phyloP scores from a whole-genome alignment of 257 asterid species.

The Gentiana dahurica region DNA sequence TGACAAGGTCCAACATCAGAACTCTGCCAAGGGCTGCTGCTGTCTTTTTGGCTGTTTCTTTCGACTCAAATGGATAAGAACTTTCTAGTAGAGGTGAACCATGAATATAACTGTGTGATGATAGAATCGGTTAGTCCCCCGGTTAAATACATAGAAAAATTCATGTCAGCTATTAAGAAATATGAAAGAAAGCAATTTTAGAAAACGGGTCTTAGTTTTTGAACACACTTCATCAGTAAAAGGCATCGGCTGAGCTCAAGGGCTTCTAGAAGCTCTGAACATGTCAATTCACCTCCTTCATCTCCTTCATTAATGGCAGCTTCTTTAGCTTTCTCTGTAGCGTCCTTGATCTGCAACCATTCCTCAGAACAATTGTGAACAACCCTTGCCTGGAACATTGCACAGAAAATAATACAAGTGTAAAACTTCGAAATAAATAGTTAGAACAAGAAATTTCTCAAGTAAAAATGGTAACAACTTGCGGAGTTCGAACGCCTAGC shows the following conservation, averaged over 20 bases:
- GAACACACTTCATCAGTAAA: conserved; percentile 68
- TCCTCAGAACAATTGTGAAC: conserved; percentile 48
- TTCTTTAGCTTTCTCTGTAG: conserved; percentile 83
- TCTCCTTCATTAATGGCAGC: conserved; percentile 65
- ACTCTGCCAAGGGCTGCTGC: conserved; percentile 90
- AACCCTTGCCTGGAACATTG: conserved; percentile 66
- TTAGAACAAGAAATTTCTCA: conserved; percentile 15
- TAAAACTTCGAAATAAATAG: conserved; percentile 12
- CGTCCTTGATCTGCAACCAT: conserved; percentile 89
- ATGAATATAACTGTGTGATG: conserved; percentile 54
- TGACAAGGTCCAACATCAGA: conserved; percentile 88
- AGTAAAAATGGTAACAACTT: conserved; percentile 56
- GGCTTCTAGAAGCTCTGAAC: conserved; percentile 97
- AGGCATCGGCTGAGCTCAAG: conserved; percentile 99
- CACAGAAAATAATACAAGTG: neutral
- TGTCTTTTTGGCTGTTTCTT: conserved; percentile 72
- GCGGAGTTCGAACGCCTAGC: conserved; percentile 99
- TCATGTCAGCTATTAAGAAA: no score
- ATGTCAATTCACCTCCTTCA: conserved; percentile 84
- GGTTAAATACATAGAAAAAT: no score
- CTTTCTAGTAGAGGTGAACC: conserved; percentile 90
- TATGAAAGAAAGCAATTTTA: no score
- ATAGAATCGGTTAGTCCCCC: no score
- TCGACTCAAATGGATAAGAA: conserved; percentile 70
- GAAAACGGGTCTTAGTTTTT: conserved; percentile 2